These are phyloP conservation scores for Setomelanomma holmii DNA, from an alignment of 2,329 filamentous ascomycete genomes.

Conservation along the genomic window DNA sequence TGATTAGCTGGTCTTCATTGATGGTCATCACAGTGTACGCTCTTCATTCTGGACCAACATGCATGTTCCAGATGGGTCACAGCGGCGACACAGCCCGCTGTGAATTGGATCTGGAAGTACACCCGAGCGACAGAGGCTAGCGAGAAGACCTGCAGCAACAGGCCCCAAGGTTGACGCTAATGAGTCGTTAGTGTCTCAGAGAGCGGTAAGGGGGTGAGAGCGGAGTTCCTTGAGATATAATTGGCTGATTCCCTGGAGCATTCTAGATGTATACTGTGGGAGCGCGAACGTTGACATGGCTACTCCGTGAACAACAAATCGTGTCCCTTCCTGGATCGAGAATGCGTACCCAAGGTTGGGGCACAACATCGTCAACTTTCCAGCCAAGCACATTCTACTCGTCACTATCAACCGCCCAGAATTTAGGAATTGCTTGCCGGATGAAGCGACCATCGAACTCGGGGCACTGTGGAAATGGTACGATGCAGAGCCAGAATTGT, in stretches of 20 bases:
- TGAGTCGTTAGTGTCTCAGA: background rate
- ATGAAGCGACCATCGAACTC: constrained; percentile 51
- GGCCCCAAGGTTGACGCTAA: constrained; percentile 3
- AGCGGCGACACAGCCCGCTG: no score
- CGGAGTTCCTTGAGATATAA: constrained; percentile 2
- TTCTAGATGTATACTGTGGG: background rate
- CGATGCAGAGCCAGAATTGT: constrained; percentile 54
- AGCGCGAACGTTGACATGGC: constrained; percentile 18
- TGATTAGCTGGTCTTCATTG: no score
- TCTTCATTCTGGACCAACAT: no score
- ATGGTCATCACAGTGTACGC: no score
- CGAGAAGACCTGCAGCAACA: no score
- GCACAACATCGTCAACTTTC: constrained; percentile 48
- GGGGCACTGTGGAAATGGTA: constrained; percentile 58
- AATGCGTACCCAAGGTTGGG: constrained; percentile 18
- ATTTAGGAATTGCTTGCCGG: constrained; percentile 49
- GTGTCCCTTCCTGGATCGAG: constrained; percentile 46
- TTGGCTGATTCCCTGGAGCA: background rate
- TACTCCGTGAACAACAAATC: constrained; percentile 21
- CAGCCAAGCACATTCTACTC: constrained; percentile 52
- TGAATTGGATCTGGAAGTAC: no score
- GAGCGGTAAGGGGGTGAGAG: background rate
- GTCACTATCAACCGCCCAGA: constrained; percentile 57
- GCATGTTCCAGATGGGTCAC: no score
- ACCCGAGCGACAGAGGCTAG: no score